Percentiles rank a stretch among this genome's conserved stretches.
These are phyloP conservation scores for Trebouxia sp. DNA, from an alignment of 139 green algal species.

Conservation along the genomic window DNA sequence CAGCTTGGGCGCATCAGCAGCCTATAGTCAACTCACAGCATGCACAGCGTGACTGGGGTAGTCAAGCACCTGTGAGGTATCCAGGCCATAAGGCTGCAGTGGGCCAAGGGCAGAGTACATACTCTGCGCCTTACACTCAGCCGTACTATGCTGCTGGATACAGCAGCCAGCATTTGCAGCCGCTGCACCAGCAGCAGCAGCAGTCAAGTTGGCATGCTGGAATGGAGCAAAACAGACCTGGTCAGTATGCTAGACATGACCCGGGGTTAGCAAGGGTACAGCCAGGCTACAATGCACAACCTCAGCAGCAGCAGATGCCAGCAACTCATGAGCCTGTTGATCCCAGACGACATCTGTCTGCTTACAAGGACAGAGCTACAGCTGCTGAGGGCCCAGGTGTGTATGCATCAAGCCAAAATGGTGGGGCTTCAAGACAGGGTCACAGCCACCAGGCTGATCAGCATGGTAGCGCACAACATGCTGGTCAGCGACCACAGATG, in stretches of 20 bases:
- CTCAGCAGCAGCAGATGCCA: not conserved
- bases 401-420: not conserved
- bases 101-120: not conserved
- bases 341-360: not conserved
- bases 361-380: not conserved
- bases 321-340: not conserved
- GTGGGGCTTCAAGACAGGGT: too few relatives aligned
- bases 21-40: too few relatives aligned
- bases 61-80: not conserved
- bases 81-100: not conserved
- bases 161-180: not conserved
- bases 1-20: too few relatives aligned
- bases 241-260: not conserved
- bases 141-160: slow-evolving; percentile 12
- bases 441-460: too few relatives aligned
- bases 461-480: too few relatives aligned
- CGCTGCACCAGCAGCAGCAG: not conserved
- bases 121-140: not conserved
- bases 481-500: too few relatives aligned
- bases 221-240: not conserved
- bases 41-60: not conserved
- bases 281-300: not conserved
- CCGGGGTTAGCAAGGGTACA: too few relatives aligned
- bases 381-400: not conserved
- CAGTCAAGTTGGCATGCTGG: not conserved